Evolutionary conservation across 1,284 basidiomycete species (phyloP), one percentile per base, ranked within the genome.

Genomic region (Cutaneotrichosporon sp.): DNA sequence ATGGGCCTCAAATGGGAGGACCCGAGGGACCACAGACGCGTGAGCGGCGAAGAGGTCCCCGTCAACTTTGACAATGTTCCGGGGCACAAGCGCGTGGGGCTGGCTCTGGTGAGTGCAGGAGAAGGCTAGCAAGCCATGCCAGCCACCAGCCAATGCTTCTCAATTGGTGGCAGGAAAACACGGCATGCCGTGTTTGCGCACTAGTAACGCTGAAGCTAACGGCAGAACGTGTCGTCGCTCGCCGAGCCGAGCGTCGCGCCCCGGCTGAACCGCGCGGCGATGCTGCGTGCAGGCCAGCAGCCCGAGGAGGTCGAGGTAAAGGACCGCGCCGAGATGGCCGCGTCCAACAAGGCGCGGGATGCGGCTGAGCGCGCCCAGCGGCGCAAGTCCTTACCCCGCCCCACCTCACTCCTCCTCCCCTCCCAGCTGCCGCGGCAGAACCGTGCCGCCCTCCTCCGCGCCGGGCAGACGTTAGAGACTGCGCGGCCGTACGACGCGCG

Each of bases 1-100:
- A 65, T 66, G 50, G 73, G 72, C 3, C 51, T 76, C n/a, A 58
- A 68, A 18, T 74, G 74, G 74, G 67, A 70, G 24, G 70, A 65
- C 29, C 65, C 65, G 8, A 54, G 65, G 16, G 65, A 66, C 24
- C 47, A 27, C 1, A 59, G 64, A 16, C 52, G 61, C 4, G 61
- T 45, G 20, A 27, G 54, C 6, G 61, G 59, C 33, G 61, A 58
- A 20, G 61, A 59, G 22, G 36, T 51, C 5, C 58, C 56, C 2
- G 61, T 63, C 43, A 63, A 46, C 24, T 69, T 67, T 62, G 64
- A 54, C 45, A 65, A 65, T 50, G 60, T 66, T 1, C 71, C 72
- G 2, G 73, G 71, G 6, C 67, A 75, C 56, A 73, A 75, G 64
- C 61, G 72, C 38, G 52, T 51, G 1, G 66, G 63, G 9, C 58